Evolutionary conservation across 2,329 filamentous ascomycete genomes (phyloP).

Genomic region (Neoascochyta sp.): DNA sequence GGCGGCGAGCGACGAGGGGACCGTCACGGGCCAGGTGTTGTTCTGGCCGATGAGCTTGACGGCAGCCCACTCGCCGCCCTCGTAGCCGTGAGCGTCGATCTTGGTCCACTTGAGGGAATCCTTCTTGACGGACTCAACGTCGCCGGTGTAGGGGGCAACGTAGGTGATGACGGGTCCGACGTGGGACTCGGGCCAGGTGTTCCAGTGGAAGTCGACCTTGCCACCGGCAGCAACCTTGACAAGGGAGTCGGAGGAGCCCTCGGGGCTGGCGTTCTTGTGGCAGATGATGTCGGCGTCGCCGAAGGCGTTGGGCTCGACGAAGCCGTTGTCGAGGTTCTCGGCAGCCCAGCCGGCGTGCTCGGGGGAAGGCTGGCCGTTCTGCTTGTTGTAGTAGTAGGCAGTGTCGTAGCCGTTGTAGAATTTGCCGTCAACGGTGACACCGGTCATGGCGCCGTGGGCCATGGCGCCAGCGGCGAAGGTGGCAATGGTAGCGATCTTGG

Average conservation of each 20-base stretch:
- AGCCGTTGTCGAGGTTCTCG: slow-evolving; percentile 38
- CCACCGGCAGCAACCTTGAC: slow-evolving; percentile 60
- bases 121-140: slow-evolving; percentile 35
- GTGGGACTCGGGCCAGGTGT: slow-evolving; percentile 38
- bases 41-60: slow-evolving; percentile 45
- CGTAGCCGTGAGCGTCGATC: slow-evolving; percentile 34
- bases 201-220: slow-evolving; percentile 54
- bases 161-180: slow-evolving; percentile 41
- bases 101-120: slow-evolving; percentile 38
- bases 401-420: slow-evolving; percentile 46
- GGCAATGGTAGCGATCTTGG: slow-evolving; percentile 23
- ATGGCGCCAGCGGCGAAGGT: slow-evolving; percentile 37
- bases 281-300: slow-evolving; percentile 52
- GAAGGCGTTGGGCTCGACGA: slow-evolving; percentile 30
- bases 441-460: slow-evolving; percentile 47
- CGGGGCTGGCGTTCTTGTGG: slow-evolving; percentile 54
- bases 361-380: slow-evolving; percentile 24
- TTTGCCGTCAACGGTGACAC: slow-evolving; percentile 47
- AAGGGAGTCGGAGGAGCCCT: slow-evolving; percentile 34
- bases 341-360: slow-evolving; percentile 46
- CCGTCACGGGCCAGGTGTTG: slow-evolving; percentile 46
- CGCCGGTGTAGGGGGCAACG: slow-evolving; percentile 33
- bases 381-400: slow-evolving; percentile 39
- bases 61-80: slow-evolving; percentile 35
- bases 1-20: slow-evolving; percentile 44